These are phyloP conservation scores for Thuja plicata DNA, from an alignment of 83 land plant genomes.

Conservation along the genomic window DNA sequence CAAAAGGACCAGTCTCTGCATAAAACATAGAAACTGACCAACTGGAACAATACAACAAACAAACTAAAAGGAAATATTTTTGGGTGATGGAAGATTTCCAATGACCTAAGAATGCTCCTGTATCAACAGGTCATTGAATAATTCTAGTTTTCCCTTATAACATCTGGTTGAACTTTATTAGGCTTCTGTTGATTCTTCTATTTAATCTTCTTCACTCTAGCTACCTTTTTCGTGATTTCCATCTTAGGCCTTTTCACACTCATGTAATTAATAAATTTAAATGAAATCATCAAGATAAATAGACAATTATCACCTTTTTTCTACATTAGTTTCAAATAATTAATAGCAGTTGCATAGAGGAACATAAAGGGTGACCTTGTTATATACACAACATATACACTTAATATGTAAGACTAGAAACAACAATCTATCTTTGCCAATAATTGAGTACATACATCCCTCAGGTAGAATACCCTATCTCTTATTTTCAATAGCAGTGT, in stretches of 20 bases:
- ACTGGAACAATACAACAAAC: too few species aligned
- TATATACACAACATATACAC: not conserved
- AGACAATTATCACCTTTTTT: not conserved
- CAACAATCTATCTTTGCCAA: not conserved
- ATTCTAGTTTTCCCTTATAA: not conserved
- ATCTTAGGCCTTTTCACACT: not conserved
- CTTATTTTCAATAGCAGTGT: too few species aligned
- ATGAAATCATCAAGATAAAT: not conserved
- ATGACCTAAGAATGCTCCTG: too few species aligned
- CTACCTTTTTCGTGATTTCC: not conserved
- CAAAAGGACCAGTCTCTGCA: too few species aligned
- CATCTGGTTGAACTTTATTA: not conserved
- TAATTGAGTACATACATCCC: not conserved
- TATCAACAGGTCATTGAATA: not conserved
- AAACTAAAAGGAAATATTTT: too few species aligned
- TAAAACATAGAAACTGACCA: too few species aligned
- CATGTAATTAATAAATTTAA: not conserved
- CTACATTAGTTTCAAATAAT: not conserved
- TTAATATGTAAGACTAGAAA: not conserved
- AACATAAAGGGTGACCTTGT: not conserved
- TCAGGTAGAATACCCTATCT: not conserved
- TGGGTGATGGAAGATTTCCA: too few species aligned
- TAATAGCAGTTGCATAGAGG: not conserved
- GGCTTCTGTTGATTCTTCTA: not conserved
- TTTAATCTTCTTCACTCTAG: not conserved